Percentiles rank a stretch among this genome's conserved stretches.
Evolutionary conservation across 2,329 filamentous ascomycete genomes (phyloP).

Genomic region (Paramyrothecium roridum): DNA sequence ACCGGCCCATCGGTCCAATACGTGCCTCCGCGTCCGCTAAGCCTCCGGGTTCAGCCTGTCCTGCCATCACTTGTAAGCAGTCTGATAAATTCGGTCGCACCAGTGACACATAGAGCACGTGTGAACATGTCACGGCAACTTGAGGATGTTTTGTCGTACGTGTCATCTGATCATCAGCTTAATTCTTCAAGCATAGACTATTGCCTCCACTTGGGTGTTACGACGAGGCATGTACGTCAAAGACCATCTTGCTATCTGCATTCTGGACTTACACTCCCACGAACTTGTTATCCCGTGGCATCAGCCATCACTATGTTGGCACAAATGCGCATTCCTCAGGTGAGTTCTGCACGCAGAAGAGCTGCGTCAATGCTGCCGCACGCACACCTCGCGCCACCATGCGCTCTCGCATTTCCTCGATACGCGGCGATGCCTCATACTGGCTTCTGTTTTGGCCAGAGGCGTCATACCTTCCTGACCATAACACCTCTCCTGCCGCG

Average conservation of each 20-base stretch:
- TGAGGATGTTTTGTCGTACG: too few species aligned
- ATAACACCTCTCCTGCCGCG: conserved; percentile 75
- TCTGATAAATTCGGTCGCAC: not conserved
- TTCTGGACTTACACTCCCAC: not conserved
- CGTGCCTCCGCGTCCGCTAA: not conserved
- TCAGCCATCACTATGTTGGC: not conserved
- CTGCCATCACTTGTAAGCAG: not conserved
- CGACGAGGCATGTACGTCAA: conserved; percentile 3
- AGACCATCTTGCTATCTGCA: too few species aligned
- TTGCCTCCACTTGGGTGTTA: not conserved
- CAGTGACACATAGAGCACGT: too few species aligned
- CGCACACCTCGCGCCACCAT: conserved; percentile 65
- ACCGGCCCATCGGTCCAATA: conserved; percentile 4
- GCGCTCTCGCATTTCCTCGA: conserved; percentile 74
- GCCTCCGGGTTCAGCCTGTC: not conserved
- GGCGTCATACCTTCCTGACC: conserved; percentile 69
- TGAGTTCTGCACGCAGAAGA: conserved; percentile 31
- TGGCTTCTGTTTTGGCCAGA: conserved; percentile 68
- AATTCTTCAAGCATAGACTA: too few species aligned
- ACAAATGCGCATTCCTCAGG: conserved; percentile 18
- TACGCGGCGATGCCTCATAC: conserved; percentile 63
- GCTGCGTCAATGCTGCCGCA: conserved; percentile 67
- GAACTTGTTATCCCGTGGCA: conserved; percentile 5
- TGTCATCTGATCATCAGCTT: too few species aligned
- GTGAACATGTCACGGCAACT: too few species aligned